Evolutionary conservation across 2,329 filamentous ascomycete genomes (phyloP), one percentile per base, ranked within the genome.

Genomic region (Sphaerulina musiva): DNA sequence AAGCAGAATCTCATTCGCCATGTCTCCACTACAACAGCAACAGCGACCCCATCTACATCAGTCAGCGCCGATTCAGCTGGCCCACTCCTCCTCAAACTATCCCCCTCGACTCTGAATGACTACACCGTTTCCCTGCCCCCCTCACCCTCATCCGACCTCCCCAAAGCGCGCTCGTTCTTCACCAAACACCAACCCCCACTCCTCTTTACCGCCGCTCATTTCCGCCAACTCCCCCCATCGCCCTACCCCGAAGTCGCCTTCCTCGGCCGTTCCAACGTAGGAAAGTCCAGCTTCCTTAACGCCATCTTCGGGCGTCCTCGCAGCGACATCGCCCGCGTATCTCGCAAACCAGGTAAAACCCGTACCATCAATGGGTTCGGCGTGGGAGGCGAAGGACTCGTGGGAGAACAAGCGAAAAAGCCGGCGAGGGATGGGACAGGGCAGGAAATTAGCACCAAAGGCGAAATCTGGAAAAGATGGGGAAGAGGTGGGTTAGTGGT

Each of bases 261-360:
- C 64, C 74, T 88, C 3, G 85, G 85, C 14, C 78, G 85, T 45
- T 83, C 80, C 39, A 89, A 89, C 64, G 84, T 86, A 5, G 85
- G 85, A 50, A 88, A 89, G 70, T 82, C 78, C 51, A 80, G 77
- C 1, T 66, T 88, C 4, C 73, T 88, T 26, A 89, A 89, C 65
- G 80, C 81, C 2, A 70, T 88, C 7, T 76, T 85, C 67, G 65
- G 73, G 53, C 62, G 74, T 0, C 62, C 65, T 0, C 63, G 62
- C 10, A 51, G 62, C 7, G 56, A 72, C 12, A 67, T 80, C 11
- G 82, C 80, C 53, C 74, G 76, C 63, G 82, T 81, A 0, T 81
- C 78, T 3, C 78, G 76, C 2, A 80, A 79, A 14, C 81, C 81
- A 0, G 84, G 84, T 0, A 74, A 80, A 44, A 87, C 84, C 5